These are phyloP conservation scores for Bassia scoparia DNA, from an alignment of 148 eudicot species.

Conservation along the genomic window DNA sequence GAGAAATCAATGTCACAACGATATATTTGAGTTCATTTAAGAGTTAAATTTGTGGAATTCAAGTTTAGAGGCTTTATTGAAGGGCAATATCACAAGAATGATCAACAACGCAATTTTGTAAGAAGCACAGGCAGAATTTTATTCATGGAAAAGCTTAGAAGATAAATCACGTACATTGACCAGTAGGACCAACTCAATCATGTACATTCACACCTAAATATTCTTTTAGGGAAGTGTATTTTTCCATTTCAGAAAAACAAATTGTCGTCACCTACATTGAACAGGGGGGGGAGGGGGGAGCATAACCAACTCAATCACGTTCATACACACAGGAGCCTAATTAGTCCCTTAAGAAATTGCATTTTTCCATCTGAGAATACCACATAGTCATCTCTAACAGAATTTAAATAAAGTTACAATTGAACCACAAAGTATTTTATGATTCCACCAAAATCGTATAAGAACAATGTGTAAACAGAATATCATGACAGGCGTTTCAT, in stretches of 20 bases:
- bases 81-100: too few relatives aligned
- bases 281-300: too few relatives aligned
- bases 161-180: neutral
- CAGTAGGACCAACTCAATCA: neutral
- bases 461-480: neutral
- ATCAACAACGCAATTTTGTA: neutral
- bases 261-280: neutral
- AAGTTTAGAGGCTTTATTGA: too few relatives aligned
- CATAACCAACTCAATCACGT: neutral
- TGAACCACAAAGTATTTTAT: too few relatives aligned
- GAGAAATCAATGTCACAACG: constrained; percentile 1
- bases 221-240: neutral
- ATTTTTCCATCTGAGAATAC: neutral
- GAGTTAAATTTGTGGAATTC: neutral
- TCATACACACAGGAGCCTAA: neutral
- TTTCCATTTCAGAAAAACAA: neutral
- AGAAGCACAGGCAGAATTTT: neutral
- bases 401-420: too few relatives aligned
- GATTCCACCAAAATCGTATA: neutral
- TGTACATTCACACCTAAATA: neutral
- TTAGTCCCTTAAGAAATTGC: neutral
- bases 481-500: too few relatives aligned
- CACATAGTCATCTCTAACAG: neutral
- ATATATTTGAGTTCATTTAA: neutral
- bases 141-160: neutral